Percentiles rank a stretch among this genome's conserved stretches.
Conservation (phyloP, 768 basidiomycete genomes). For the Termitomyces sp. region DNA sequence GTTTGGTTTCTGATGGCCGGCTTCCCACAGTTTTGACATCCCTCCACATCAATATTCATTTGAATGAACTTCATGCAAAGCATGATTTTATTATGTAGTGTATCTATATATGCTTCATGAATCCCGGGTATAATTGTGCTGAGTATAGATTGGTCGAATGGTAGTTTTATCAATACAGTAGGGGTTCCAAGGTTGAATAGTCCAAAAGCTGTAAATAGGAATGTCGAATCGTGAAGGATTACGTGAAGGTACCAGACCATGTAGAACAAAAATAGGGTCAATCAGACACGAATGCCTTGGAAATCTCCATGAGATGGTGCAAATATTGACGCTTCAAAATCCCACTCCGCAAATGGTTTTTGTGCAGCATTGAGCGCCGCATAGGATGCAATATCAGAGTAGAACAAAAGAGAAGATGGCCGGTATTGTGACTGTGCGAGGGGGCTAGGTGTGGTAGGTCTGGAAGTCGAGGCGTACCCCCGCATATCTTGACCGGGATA, state of each 20-base stretch:
- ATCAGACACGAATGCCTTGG: slow-evolving; percentile 3
- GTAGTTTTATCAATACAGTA: slow-evolving; percentile 7
- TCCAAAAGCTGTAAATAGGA: neutral
- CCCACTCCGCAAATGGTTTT: slow-evolving; percentile 3
- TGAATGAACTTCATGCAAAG: neutral
- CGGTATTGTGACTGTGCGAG: neutral
- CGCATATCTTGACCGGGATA: neutral
- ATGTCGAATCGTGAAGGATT: neutral
- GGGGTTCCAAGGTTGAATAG: neutral
- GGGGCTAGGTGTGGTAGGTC: slow-evolving; percentile 2
- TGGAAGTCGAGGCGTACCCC: neutral
- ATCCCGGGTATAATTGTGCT: neutral
- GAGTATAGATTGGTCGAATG: neutral
- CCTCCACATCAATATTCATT: neutral
- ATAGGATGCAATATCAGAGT: neutral
- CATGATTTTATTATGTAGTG: neutral
- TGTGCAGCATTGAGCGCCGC: neutral
- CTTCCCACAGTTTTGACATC: neutral
- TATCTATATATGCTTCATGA: neutral
- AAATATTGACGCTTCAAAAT: slow-evolving; percentile 9
- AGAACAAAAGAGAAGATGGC: slow-evolving; percentile 4
- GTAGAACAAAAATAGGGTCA: neutral
- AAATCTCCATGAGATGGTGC: neutral
- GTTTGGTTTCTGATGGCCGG: slow-evolving; percentile 14
- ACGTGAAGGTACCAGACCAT: slow-evolving; percentile 4